Percentiles rank a stretch among this genome's conserved stretches.
phyloP scores from a whole-genome alignment of 208 protist genomes.

The Crithidia bombi region DNA sequence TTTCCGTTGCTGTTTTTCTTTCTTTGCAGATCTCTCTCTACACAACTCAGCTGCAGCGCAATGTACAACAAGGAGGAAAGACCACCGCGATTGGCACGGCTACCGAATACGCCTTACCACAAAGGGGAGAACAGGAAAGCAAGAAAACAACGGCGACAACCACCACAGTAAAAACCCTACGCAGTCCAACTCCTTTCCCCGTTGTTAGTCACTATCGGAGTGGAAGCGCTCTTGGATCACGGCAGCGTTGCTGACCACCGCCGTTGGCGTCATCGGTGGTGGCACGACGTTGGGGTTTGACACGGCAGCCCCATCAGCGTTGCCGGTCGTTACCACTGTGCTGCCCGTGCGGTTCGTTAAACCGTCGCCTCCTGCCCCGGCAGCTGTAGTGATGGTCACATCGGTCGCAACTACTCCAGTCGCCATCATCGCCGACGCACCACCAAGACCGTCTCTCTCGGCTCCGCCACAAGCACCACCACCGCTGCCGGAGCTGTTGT shows the following conservation, averaged over 20 bases:
- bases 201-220: conserved; percentile 39
- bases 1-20: no score
- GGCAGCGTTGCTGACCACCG: conserved; percentile 36
- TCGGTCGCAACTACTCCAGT: neutral
- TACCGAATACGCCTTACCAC: no score
- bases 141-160: no score
- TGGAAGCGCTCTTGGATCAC: conserved; percentile 33
- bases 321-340: neutral
- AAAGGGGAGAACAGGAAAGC: no score
- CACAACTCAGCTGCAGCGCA: no score
- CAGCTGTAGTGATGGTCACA: neutral
- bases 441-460: neutral
- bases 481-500: neutral
- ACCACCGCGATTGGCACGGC: no score
- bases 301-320: neutral
- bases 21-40: no score
- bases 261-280: conserved; percentile 16
- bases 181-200: no score
- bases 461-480: neutral
- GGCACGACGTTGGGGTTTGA: neutral
- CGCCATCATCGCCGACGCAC: neutral
- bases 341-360: conserved; percentile 3
- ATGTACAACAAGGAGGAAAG: no score
- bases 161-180: no score
- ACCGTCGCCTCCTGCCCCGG: neutral